Evolutionary conservation across 225 moss, liverwort and hornwort genomes (phyloP).

Genomic region (Marchantia polymorpha): DNA sequence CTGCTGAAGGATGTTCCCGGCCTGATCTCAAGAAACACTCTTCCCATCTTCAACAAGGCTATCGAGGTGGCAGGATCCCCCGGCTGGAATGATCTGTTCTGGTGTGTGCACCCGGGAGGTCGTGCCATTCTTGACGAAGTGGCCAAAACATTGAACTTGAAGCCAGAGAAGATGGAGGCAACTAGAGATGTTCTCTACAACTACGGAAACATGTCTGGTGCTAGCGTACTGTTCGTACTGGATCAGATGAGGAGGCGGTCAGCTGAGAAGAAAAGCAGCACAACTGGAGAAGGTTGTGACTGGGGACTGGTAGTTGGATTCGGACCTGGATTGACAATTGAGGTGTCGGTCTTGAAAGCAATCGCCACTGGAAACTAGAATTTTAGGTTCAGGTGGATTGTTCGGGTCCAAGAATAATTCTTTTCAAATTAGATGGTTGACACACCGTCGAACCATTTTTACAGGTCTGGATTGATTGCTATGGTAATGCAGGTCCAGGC

Average conservation of each 20-base stretch:
- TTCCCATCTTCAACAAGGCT: slow-evolving; percentile 20
- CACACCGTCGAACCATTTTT: no score
- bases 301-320: slow-evolving; percentile 26
- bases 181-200: slow-evolving; percentile 23
- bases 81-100: slow-evolving; percentile 19
- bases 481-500: no score
- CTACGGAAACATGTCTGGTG: slow-evolving; percentile 31
- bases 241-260: slow-evolving; percentile 25
- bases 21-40: slow-evolving; percentile 17
- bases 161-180: slow-evolving; percentile 21
- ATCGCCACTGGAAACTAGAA: no score
- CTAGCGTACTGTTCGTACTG: slow-evolving; percentile 26
- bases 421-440: no score
- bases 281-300: slow-evolving; percentile 21
- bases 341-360: slow-evolving; percentile 23
- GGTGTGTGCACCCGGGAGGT: slow-evolving; percentile 23
- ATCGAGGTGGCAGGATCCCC: slow-evolving; percentile 10
- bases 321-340: slow-evolving; percentile 26
- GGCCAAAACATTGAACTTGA: slow-evolving; percentile 9
- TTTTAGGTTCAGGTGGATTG: no score
- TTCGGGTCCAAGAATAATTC: no score
- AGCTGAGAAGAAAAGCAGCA: not conserved
- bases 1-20: slow-evolving; percentile 20
- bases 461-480: no score
- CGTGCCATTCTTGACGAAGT: slow-evolving; percentile 30